Conservation (phyloP, 2,329 filamentous ascomycete genomes). For the Drechslerella coelobrocha region DNA sequence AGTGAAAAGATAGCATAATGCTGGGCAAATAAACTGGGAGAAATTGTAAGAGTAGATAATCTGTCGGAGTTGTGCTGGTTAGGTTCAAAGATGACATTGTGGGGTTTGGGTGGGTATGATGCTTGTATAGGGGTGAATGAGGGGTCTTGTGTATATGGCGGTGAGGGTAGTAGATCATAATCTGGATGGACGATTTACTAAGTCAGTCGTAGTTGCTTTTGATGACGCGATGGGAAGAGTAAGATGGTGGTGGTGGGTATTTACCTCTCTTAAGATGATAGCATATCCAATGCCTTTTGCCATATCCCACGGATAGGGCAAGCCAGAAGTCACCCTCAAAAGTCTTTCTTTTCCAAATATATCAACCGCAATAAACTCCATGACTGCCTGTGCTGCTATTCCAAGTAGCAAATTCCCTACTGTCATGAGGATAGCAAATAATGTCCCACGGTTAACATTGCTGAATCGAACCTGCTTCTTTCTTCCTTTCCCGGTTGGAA, state of each 20-base stretch:
- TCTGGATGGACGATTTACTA: conserved; percentile 57
- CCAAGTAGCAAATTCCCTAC: conserved; percentile 65
- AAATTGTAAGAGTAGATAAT: conserved; percentile 69
- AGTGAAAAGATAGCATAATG: conserved; percentile 70
- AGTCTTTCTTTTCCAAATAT: conserved; percentile 64
- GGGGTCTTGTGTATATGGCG: conserved; percentile 66
- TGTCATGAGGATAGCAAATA: conserved; percentile 64
- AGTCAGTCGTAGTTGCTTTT: background rate
- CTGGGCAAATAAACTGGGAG: conserved; percentile 72
- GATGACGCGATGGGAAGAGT: no score
- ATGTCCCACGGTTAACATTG: conserved; percentile 38
- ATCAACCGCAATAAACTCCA: conserved; percentile 66
- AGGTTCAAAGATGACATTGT: conserved; percentile 70
- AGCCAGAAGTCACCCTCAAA: conserved; percentile 65
- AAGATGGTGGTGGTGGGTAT: no score
- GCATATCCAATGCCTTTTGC: conserved; percentile 64
- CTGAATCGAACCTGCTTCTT: conserved; percentile 54
- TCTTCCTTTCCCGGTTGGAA: conserved; percentile 61
- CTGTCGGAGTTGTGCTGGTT: conserved; percentile 72
- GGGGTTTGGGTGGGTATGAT: conserved; percentile 64
- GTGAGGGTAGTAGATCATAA: conserved; percentile 76
- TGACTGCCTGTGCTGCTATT: conserved; percentile 63
- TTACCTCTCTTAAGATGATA: conserved; percentile 66
- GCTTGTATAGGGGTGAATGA: conserved; percentile 60
- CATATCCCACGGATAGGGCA: conserved; percentile 70